Evolutionary conservation across 106 monocot genomes (phyloP).

Genomic region (Dioscorea zingiberensis): DNA sequence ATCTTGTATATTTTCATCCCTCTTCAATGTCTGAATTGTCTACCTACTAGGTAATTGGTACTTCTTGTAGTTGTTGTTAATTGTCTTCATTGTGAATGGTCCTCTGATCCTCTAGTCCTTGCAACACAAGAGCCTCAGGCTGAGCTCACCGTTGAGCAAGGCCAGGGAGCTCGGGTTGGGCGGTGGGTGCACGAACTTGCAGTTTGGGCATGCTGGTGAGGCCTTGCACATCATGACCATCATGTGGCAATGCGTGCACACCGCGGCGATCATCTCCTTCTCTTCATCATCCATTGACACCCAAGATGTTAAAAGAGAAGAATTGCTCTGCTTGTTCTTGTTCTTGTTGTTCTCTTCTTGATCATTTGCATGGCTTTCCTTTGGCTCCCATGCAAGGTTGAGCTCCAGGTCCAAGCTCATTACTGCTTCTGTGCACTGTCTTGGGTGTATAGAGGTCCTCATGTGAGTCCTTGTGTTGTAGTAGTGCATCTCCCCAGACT

Average conservation of each 20-base stretch:
- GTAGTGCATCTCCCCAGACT: conserved; percentile 70
- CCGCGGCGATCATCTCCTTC: conserved; percentile 63
- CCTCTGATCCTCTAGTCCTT: conserved; percentile 19
- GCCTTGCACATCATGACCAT: conserved; percentile 71
- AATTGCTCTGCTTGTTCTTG: not conserved
- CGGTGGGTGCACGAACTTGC: conserved; percentile 66
- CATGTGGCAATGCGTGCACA: conserved; percentile 78
- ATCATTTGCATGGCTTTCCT: not conserved
- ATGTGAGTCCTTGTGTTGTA: conserved; percentile 70
- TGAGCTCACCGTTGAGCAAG: conserved; percentile 24
- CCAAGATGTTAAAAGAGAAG: conserved; percentile 1
- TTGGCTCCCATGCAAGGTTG: conserved; percentile 38
- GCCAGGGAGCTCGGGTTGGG: conserved; percentile 8
- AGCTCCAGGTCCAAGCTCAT: conserved; percentile 53
- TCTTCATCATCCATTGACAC: not conserved
- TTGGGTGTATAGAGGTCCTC: conserved; percentile 48
- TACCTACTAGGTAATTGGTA: no score
- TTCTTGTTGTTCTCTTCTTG: not conserved
- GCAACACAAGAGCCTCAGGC: conserved; percentile 27
- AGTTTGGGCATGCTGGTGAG: conserved; percentile 62
- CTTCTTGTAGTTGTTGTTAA: no score
- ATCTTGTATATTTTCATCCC: no score
- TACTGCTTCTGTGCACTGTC: conserved; percentile 6
- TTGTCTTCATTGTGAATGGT: not conserved
- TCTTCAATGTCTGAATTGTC: no score